Base-by-base conservation (phyloP, 2,329 filamentous ascomycete species). In the Penicillium frequentans region DNA sequence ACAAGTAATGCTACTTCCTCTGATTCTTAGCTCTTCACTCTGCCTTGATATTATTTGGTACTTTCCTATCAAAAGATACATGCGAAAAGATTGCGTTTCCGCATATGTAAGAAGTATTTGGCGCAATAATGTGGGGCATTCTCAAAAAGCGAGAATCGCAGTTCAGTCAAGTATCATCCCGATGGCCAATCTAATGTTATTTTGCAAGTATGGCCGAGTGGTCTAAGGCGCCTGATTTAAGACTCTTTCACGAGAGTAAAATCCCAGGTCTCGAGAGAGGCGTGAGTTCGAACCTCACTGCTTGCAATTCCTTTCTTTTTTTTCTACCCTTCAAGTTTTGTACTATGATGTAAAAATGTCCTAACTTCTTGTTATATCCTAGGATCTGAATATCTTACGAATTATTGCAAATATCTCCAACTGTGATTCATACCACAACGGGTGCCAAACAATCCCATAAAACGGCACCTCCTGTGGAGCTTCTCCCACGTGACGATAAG, bases 401-500 rank as follows among this genome's bases (percentile, higher is more conserved):
- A 16, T 1, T 33, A 7, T 33, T 33, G 13, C 31, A 16, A 14
- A 14, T 24, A 16, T 0, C 14, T 16, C 14, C 31, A 33, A 16
- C 11, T 11, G 31, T 16, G 31, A 16, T 6, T 3, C 31, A 16
- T 16, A 33, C 14, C 31, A 16, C 6, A 3, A 14, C 13, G 31
- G 6, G 7, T 33, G 31, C 2, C 13, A 33, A 14, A 33, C 11
- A 33, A 16, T 16, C 11, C 31, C 31, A 33, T 5, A 6, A 13
- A 13, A 31, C 11, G 1, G 13, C 29, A 31, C 13, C 29, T 13
- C 29, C 29, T 31, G 29, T 31, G 31, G 14, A 33, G 31, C 19
- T n/a, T 19, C 31, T 39, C 5, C 8, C 35, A 61, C 56, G 56
- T 61, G 59, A 59, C 53, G 59, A 50, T 50, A 50, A 42, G 23